These are phyloP conservation scores for Populus trichocarpa DNA, from an alignment of 441 rosid species.

Conservation along the genomic window DNA sequence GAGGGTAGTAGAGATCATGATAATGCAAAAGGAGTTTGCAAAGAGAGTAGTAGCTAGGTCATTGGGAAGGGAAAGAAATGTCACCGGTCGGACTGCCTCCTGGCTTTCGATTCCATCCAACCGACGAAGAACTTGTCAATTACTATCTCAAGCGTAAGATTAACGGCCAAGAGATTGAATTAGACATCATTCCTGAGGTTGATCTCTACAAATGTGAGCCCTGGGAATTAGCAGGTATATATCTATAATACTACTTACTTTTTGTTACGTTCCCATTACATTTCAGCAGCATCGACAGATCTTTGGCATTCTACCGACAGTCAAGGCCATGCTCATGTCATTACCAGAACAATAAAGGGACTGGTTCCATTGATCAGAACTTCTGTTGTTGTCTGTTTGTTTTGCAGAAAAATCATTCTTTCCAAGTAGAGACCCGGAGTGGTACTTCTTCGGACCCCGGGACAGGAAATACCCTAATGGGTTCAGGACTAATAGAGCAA, in stretches of 20 bases:
- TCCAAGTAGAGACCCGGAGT: conserved; percentile 90
- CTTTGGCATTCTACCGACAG: not conserved
- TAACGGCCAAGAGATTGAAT: conserved; percentile 76
- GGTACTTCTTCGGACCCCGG: conserved; percentile 94
- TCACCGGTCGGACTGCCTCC: conserved; percentile 82
- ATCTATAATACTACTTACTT: not conserved
- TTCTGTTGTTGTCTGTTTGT: not conserved
- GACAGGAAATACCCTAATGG: conserved; percentile 92
- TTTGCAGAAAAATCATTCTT: conserved; percentile 75
- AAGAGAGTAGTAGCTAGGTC: not conserved
- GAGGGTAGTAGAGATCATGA: not conserved
- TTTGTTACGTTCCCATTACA: not conserved
- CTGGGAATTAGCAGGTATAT: conserved; percentile 77
- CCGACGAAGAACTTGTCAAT: conserved; percentile 91
- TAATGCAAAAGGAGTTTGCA: not conserved
- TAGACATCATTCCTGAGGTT: conserved; percentile 91
- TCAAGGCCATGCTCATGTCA: not conserved
- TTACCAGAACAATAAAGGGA: not conserved
- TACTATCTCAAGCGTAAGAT: conserved; percentile 86
- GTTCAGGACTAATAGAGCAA: conserved; percentile 84
- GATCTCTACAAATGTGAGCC: conserved; percentile 98
- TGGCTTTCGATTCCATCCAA: conserved; percentile 39
- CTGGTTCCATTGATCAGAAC: not conserved
- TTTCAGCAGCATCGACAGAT: not conserved
- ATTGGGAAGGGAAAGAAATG: conserved; percentile 29